These are phyloP conservation scores for Orychophragmus violaceus DNA, from an alignment of 345 rosid genomes.

Conservation along the genomic window DNA sequence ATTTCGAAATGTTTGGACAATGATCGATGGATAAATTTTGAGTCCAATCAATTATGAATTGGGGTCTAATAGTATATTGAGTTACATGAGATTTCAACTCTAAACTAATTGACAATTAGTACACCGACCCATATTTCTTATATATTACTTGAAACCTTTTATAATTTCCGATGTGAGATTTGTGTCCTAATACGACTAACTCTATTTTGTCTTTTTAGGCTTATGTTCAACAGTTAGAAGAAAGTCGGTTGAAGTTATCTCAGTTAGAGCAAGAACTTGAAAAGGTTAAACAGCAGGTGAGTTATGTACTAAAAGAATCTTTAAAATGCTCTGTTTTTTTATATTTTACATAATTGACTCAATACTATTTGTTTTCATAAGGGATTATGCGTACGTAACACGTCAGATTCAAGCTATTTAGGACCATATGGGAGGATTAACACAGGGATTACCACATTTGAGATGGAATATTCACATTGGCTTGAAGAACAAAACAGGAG, in stretches of 20 bases:
- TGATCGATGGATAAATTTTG: no score
- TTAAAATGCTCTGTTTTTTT: neutral
- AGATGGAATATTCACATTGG: constrained; percentile 81
- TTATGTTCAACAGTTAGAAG: constrained; percentile 79
- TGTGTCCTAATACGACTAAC: neutral
- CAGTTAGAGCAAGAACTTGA: constrained; percentile 83
- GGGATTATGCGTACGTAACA: constrained; percentile 43
- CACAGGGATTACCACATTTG: constrained; percentile 64
- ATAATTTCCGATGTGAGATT: no score
- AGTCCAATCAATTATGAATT: no score
- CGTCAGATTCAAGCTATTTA: constrained; percentile 35
- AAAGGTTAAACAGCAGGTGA: constrained; percentile 45
- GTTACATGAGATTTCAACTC: no score
- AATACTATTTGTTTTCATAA: constrained; percentile 12
- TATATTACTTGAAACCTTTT: no score
- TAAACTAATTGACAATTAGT: no score
- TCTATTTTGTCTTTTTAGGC: constrained; percentile 37
- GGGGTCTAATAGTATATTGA: neutral
- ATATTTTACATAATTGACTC: neutral
- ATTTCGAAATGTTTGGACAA: no score
- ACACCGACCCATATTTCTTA: no score
- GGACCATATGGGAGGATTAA: constrained; percentile 44
- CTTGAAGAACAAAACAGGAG: constrained; percentile 67
- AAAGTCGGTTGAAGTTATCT: constrained; percentile 68
- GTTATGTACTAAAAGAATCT: neutral